Evolutionary conservation across 306 rosid species (phyloP).

Genomic region (Cicer chorassanicum): DNA sequence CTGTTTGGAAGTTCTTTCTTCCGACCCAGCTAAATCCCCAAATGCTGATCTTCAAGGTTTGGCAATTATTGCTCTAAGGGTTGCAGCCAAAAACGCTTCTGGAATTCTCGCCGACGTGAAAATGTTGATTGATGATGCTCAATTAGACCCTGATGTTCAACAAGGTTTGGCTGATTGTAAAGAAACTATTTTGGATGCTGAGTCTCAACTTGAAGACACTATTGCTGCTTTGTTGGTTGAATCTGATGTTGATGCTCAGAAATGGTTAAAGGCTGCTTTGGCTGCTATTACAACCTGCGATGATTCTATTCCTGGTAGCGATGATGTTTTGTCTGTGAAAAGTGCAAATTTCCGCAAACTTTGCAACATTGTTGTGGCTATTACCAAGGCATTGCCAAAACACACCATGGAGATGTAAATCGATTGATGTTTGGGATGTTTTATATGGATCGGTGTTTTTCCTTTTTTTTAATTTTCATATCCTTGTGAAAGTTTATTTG

Average conservation of each 20-base stretch:
- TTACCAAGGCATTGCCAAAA: slow-evolving; percentile 28
- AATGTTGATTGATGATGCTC: background rate
- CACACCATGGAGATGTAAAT: background rate
- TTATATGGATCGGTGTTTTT: background rate
- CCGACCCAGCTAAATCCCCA: background rate
- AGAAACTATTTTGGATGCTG: slow-evolving; percentile 40
- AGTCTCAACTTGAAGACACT: slow-evolving; percentile 42
- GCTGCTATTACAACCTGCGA: slow-evolving; percentile 47
- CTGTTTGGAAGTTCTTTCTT: background rate
- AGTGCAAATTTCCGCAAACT: slow-evolving; percentile 28
- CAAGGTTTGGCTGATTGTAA: slow-evolving; percentile 51
- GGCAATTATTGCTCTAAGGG: slow-evolving; percentile 32
- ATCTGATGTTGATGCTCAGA: background rate
- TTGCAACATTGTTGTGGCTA: slow-evolving; percentile 36
- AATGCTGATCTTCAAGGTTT: background rate
- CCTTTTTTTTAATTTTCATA: background rate
- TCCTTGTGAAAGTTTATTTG: background rate
- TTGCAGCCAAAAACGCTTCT: slow-evolving; percentile 28
- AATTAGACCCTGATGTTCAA: slow-evolving; percentile 34
- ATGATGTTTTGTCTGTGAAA: slow-evolving; percentile 10
- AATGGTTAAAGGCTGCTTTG: slow-evolving; percentile 48
- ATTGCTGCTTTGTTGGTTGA: slow-evolving; percentile 33
- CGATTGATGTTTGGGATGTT: background rate
- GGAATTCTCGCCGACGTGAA: slow-evolving; percentile 22
- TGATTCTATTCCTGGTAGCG: slow-evolving; percentile 35